Conservation (phyloP, 83 land plant genomes). For the Thuja plicata region DNA sequence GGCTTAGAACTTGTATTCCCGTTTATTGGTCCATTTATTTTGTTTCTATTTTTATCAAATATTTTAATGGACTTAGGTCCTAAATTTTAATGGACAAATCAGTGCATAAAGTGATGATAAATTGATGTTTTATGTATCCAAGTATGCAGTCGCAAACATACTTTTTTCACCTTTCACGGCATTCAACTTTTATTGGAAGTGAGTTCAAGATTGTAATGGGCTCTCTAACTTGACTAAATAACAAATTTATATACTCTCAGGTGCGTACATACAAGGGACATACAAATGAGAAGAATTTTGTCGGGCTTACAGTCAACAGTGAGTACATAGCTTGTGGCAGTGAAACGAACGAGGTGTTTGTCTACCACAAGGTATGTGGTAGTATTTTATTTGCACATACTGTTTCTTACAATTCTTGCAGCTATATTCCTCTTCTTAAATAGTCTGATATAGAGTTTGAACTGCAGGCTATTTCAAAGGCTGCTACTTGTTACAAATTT, state of each 20-base stretch:
- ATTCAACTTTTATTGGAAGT: not conserved
- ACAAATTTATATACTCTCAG: not conserved
- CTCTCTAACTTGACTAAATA: not conserved
- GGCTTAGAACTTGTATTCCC: not conserved
- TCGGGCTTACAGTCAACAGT: slow-evolving; percentile 89
- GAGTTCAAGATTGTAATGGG: not conserved
- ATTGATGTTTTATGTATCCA: not conserved
- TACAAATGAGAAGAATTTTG: slow-evolving; percentile 98
- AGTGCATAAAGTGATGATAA: not conserved
- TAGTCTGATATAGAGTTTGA: not conserved
- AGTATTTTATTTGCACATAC: not conserved
- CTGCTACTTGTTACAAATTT: slow-evolving; percentile 87
- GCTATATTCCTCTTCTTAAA: not conserved
- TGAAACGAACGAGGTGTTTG: slow-evolving; percentile 97
- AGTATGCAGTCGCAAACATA: not conserved
- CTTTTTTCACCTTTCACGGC: not conserved
- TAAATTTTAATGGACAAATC: not conserved
- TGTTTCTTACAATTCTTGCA: not conserved
- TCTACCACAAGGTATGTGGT: slow-evolving; percentile 82
- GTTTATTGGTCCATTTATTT: not conserved
- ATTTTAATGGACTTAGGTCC: not conserved
- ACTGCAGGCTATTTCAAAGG: slow-evolving; percentile 88
- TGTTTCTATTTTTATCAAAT: not conserved
- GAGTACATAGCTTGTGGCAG: slow-evolving; percentile 99
- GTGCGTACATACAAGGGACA: slow-evolving; percentile 53